A percentile compares a stretch with the other conserved stretches of the same genome.
phyloP scores from a whole-genome alignment of 768 basidiomycete genomes.

The Lactarius trivialis region DNA sequence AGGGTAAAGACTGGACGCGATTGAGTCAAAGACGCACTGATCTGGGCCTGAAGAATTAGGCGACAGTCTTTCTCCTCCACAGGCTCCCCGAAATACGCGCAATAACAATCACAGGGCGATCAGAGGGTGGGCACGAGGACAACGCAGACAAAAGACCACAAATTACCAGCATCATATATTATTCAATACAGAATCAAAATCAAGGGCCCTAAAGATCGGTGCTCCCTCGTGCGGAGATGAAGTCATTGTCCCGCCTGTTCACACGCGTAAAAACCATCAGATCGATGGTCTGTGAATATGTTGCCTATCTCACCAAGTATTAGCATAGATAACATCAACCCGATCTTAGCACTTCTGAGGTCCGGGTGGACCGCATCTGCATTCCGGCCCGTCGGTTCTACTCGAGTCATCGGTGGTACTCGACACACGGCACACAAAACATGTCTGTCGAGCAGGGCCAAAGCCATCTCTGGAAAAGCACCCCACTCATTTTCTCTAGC shows the following conservation, averaged over 20 bases:
- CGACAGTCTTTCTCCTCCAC: too few relatives aligned
- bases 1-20: not conserved
- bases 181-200: not conserved
- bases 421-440: not conserved
- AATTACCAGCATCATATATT: not conserved
- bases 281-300: not conserved
- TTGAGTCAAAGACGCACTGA: not conserved
- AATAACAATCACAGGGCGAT: too few relatives aligned
- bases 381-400: not conserved
- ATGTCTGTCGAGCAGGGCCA: not conserved
- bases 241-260: not conserved
- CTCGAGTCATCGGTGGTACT: not conserved
- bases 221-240: not conserved
- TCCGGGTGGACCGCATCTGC: not conserved
- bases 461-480: slow-evolving; percentile 11
- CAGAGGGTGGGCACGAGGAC: not conserved
- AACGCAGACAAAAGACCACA: not conserved
- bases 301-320: not conserved
- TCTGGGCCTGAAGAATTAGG: not conserved
- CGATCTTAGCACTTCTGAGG: not conserved
- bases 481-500: slow-evolving; percentile 10
- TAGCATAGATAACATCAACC: too few relatives aligned
- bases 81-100: too few relatives aligned
- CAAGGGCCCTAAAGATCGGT: not conserved
- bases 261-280: not conserved